Percentiles rank a stretch among this genome's conserved stretches.
These are phyloP conservation scores for Scleroderma bovista DNA, from an alignment of 768 basidiomycete genomes.

Conservation along the genomic window DNA sequence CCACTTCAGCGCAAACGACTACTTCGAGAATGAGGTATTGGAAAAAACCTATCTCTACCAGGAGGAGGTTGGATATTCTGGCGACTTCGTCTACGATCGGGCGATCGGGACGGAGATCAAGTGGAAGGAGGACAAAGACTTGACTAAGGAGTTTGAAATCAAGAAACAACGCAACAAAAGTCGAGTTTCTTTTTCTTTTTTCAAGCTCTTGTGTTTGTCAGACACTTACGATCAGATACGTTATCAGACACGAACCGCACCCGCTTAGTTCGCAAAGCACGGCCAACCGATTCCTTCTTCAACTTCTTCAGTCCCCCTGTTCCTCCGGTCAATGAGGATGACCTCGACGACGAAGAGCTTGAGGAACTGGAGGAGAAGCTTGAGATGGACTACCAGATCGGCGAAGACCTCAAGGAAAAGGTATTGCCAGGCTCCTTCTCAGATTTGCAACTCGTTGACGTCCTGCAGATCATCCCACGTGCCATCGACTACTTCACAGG, in stretches of 20 bases:
- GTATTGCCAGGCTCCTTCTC: constrained; percentile 33
- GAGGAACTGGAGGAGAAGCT: constrained; percentile 91
- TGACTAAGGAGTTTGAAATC: constrained; percentile 96
- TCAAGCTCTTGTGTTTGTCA: not conserved
- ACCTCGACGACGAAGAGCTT: constrained; percentile 78
- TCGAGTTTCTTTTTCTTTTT: too few species aligned
- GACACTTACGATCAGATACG: constrained; percentile 1
- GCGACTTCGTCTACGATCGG: constrained; percentile 95
- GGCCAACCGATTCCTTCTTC: constrained; percentile 95
- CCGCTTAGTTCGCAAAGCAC: constrained; percentile 78
- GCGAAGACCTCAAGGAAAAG: constrained; percentile 97
- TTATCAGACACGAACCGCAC: constrained; percentile 74
- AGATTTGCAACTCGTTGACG: not conserved
- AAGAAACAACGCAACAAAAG: constrained; percentile 99
- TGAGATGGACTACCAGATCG: constrained; percentile 96
- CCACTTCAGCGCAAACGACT: constrained; percentile 77
- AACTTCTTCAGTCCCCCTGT: constrained; percentile 91
- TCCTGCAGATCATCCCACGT: constrained; percentile 77
- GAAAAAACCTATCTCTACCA: constrained; percentile 94
- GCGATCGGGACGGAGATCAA: constrained; percentile 88
- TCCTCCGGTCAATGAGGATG: constrained; percentile 64
- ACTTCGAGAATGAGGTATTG: constrained; percentile 77
- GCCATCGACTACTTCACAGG: constrained; percentile 98
- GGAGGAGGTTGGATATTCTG: constrained; percentile 89
- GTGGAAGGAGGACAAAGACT: constrained; percentile 98